A percentile compares a stretch with the other conserved stretches of the same genome.
Conservation (phyloP, 768 basidiomycete species). For the Boletus sp. region DNA sequence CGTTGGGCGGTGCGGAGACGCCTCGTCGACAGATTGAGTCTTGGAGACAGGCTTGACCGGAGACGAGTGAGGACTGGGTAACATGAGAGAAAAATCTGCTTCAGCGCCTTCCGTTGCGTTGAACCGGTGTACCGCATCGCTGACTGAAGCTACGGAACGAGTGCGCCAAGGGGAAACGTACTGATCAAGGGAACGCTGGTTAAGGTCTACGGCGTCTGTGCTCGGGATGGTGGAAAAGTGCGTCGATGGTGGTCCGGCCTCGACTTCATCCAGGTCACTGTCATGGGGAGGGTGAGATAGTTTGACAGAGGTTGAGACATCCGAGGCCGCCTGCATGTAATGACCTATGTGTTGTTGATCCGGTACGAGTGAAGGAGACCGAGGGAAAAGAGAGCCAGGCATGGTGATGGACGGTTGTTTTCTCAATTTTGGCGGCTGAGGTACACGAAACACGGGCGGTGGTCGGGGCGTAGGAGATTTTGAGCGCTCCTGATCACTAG, state of each 20-base stretch:
- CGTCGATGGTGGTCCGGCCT: constrained; percentile 18
- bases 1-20: constrained; percentile 1
- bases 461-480: constrained; percentile 17
- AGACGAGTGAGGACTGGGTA: constrained; percentile 44
- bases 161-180: constrained; percentile 34
- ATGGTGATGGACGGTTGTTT: constrained; percentile 54
- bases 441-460: constrained; percentile 16
- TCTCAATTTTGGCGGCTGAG: constrained; percentile 33
- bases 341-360: constrained; percentile 19
- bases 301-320: neutral
- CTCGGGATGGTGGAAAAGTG: constrained; percentile 3
- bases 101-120: constrained; percentile 40
- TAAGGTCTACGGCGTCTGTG: neutral
- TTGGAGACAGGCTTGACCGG: constrained; percentile 30
- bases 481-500: constrained; percentile 20
- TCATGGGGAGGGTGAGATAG: neutral
- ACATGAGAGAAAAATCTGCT: constrained; percentile 50
- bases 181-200: constrained; percentile 9
- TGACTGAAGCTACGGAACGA: constrained; percentile 41
- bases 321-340: neutral
- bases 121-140: constrained; percentile 50
- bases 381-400: constrained; percentile 78
- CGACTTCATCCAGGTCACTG: neutral
- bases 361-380: constrained; percentile 65
- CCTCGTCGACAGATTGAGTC: constrained; percentile 20